Base-by-base conservation (phyloP, 768 basidiomycete species). In the Psilocybe azurescens region DNA sequence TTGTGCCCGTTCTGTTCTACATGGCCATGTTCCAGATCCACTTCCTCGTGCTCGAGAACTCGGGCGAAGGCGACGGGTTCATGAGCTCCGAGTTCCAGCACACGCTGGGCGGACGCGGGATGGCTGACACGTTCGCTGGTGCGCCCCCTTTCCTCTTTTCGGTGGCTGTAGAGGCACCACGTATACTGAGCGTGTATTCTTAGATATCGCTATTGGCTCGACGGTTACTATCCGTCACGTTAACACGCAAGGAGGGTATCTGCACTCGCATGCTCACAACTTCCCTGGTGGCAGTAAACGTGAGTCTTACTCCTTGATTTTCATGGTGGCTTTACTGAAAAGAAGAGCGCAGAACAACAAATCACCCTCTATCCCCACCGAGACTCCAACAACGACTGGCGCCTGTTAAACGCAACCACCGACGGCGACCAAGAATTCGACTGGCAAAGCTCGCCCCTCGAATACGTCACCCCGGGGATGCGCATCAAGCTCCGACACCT, bases 1-100 rank as follows among this genome's bases (percentile, higher is more conserved):
- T 80, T 32, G 73, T 99, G 3, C 97, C 97, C 3, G 72, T 90
- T 33, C 41, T 90, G 39, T 96, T 99, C 74, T 99, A 99, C 79
- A 95, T 99, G 93, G 73, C 80, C 72, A 97, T 97, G 93, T 99
- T 99, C 80, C 85, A 90, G 75, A 88, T 99, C 56, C 97, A 99
- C 74, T 98, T 99, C 77, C 70, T 89, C 71, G 84, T 99, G 66
- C 80, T 99, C 30, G 85, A 88, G 70, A 91, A 90, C 74, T 91
- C 93, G 1, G 97, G 97, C 33, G 97, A 99, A 56, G 97, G 97
- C 0, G 97, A 99, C 73, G 95, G 96, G 0, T 99, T 99, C 77
- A 99, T 99, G 97, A 97, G 93, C 78, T 93, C 95, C 2, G 96
- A 95, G 73, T 99, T 99, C 79, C 96, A 98, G 77, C 97, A 99